Base-by-base conservation (phyloP, 371 early-diverging fungal species). In the Mucor mucedo region DNA sequence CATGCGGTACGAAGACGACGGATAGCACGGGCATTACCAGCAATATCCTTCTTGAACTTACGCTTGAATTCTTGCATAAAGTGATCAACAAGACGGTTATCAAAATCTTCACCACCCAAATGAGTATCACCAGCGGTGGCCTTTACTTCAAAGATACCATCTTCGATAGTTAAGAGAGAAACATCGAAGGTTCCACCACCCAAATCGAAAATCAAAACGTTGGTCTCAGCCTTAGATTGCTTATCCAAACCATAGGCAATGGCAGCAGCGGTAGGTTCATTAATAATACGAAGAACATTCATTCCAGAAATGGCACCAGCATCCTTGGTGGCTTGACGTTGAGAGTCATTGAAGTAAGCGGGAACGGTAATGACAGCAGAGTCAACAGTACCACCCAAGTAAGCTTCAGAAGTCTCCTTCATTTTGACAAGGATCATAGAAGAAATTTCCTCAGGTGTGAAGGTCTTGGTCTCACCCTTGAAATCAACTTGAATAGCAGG, bases 141-240 rank as follows among this genome's bases (percentile, higher is more conserved):
- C 84, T 93, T 93, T 73, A 93, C 93, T 75, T 95, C 95, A 72
- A 96, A 97, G 61, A 97, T 92, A 68, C 96, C 97, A 71, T 93
- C 91, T 68, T 92, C 91, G 66, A 96, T 88, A 66, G 95, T 94
- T 52, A 98, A 84, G 69, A 98, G 92, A 49, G 95, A 93, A 69
- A 98, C 90, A 91, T 98, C 98, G 78, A 98, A 98, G 27, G 98
- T 98, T 70, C 98, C 98, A 75, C 98, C 98, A 64, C 98, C 98
- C 69, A 98, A 86, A 87, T 98, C 98, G 84, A 91, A 98, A 49
- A 98, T 96, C 42, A 95, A 95, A 49, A 98, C 87, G 53, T 90
- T 80, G 69, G 89, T 88, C 78, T 94, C 92, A 62, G 84, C 84
- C 35, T 69, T 84, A 60, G 84, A 82, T 45, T 79, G 76, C 80